phyloP scores from a whole-genome alignment of 2,329 filamentous ascomycete genomes.

The Golovinomyces cichoracearum region DNA sequence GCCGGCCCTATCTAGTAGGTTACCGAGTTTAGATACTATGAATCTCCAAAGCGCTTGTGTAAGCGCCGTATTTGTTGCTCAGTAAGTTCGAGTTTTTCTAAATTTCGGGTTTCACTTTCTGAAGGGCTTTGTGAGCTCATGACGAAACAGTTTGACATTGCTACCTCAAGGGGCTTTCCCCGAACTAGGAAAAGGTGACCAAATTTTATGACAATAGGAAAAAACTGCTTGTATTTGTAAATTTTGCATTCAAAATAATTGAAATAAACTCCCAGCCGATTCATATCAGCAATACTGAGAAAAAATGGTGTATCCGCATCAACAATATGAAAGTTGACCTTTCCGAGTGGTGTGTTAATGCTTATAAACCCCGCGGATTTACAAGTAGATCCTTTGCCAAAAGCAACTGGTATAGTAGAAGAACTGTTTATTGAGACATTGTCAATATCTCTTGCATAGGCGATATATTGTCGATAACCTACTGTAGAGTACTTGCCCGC shows the following conservation, averaged over 20 bases:
- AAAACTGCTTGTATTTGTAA: neutral
- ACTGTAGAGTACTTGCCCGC: neutral
- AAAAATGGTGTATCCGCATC: too few species aligned
- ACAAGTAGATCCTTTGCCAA: neutral
- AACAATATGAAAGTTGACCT: neutral
- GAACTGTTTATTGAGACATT: neutral
- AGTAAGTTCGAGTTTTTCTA: neutral
- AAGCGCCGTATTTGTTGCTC: conserved; percentile 1
- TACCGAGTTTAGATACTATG: neutral
- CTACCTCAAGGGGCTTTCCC: neutral
- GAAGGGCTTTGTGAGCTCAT: too few species aligned
- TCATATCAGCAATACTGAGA: too few species aligned
- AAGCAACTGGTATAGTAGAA: neutral
- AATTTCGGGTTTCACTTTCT: neutral
- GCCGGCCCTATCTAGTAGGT: neutral
- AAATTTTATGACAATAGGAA: neutral
- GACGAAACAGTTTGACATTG: too few species aligned
- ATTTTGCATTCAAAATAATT: neutral
- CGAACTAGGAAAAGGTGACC: neutral
- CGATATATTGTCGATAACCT: neutral
- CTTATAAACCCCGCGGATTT: neutral
- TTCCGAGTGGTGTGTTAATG: neutral
- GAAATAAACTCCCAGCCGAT: too few species aligned
- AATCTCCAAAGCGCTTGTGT: neutral
- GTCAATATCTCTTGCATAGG: neutral